A percentile compares a stretch with the other conserved stretches of the same genome.
phyloP scores from a whole-genome alignment of 345 rosid species.

The Aquilaria malaccensis region DNA sequence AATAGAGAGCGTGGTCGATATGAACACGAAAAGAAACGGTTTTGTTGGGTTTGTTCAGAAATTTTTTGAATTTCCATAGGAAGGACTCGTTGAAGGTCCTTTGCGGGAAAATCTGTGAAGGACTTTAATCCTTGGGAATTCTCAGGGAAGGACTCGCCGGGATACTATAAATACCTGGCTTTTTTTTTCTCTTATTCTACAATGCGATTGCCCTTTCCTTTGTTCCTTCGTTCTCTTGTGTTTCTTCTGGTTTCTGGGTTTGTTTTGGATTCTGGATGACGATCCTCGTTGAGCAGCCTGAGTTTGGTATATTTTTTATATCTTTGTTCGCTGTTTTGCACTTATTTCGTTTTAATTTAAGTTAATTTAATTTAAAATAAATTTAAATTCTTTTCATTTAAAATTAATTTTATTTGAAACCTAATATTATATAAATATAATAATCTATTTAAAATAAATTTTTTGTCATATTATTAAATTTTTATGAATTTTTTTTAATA shows the following conservation, averaged over 20 bases:
- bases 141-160: slow-evolving; percentile 45
- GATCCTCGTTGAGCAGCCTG: slow-evolving; percentile 35
- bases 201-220: neutral
- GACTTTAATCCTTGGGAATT: slow-evolving; percentile 32
- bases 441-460: too few species aligned
- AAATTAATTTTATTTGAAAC: too few species aligned
- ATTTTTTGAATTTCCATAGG: neutral
- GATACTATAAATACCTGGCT: slow-evolving; percentile 35
- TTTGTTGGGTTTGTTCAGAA: too few species aligned
- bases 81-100: slow-evolving; percentile 7
- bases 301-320: slow-evolving; percentile 27
- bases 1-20: too few species aligned
- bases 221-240: neutral
- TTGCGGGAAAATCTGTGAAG: slow-evolving; percentile 22
- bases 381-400: too few species aligned
- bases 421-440: too few species aligned
- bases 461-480: too few species aligned
- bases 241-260: neutral
- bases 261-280: slow-evolving; percentile 31
- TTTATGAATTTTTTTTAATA: too few species aligned
- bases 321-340: slow-evolving; percentile 6
- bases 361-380: too few species aligned
- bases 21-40: too few species aligned
- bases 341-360: neutral
- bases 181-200: neutral